phyloP scores from a whole-genome alignment of 179 eudicot species.

The Drosera spatulata region DNA sequence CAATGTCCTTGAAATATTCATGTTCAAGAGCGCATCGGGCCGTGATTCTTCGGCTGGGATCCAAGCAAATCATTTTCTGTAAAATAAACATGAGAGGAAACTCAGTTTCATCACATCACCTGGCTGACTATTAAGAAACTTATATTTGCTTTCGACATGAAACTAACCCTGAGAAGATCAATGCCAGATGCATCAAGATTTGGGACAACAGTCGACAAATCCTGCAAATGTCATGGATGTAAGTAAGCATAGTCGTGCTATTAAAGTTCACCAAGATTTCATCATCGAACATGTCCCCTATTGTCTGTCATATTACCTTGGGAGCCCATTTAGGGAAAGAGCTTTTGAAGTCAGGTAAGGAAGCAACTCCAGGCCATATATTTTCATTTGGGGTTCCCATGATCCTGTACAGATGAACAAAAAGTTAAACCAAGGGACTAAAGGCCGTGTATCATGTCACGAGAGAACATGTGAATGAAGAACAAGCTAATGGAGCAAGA shows the following conservation, averaged over 20 bases:
- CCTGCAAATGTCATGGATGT: constrained; percentile 31
- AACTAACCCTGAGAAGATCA: constrained; percentile 77
- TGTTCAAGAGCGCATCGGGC: constrained; percentile 86
- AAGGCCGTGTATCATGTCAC: background rate
- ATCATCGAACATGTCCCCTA: background rate
- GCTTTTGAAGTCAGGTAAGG: constrained; percentile 84
- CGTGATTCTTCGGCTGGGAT: constrained; percentile 88
- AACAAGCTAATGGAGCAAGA: background rate
- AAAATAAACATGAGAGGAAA: constrained; percentile 3
- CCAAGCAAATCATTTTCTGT: constrained; percentile 94
- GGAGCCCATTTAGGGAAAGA: constrained; percentile 83
- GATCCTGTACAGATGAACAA: constrained; percentile 30
- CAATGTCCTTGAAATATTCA: constrained; percentile 88
- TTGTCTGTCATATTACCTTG: constrained; percentile 34
- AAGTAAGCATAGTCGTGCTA: constrained; percentile 1
- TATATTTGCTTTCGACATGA: background rate
- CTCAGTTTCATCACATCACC: background rate
- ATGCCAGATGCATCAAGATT: constrained; percentile 72
- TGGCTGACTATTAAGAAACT: constrained; percentile 1
- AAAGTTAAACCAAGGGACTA: background rate
- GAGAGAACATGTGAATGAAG: background rate
- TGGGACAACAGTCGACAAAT: constrained; percentile 63
- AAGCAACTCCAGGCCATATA: constrained; percentile 93
- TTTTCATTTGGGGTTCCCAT: constrained; percentile 95
- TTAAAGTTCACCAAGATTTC: background rate